Base-by-base conservation (phyloP, 139 green algal genomes). In the Coccomyxa sp. region DNA sequence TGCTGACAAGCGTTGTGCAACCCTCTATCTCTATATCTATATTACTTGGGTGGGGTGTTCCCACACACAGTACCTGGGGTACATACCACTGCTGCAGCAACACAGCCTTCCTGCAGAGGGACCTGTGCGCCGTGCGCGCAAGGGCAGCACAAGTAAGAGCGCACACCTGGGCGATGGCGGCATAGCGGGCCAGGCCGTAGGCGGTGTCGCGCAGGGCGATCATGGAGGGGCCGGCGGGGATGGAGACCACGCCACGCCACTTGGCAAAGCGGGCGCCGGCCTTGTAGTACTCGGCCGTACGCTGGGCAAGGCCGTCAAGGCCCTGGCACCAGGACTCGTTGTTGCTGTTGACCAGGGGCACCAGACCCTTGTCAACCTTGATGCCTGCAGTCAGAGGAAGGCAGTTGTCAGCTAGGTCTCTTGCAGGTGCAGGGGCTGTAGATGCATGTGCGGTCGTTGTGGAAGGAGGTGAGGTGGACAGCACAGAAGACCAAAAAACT, bases 241-340 rank as follows among this genome's bases (percentile, higher is more conserved):
- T 98, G 90, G 90, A 96, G 38, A 99, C 91, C 71, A 97, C 94
- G 31, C 92, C 94, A 75, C 97, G 86, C 96, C 97, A 99, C 95
- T 99, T 99, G 90, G 91, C 92, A 85, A 99, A 99, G 84, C 97
- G 96, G 28, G 97, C 97, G 66, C 97, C 97, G 80, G 58, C 89
- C 94, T 99, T 98, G 95, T 99, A 99, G 96, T 99, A 99, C 87
- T 96, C 94, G 28, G 92, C 92, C 86, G 88, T 95, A 79, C 96
- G 90, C 87, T 95, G 91, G 85, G 94, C 91, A 75, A 99, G 95
- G 87, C 94, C 95, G 86, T 99, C 96, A 51, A 99, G 95, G 82
- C 96, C 96, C 92, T 97, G 93, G 94, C 95, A 98, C 92, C 93
- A 94, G 27, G 94, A 96, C 93, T 99, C 96, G 83, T 90, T 90